Evolutionary conservation across 2,329 filamentous ascomycete genomes (phyloP), one percentile per base, ranked within the genome.

Genomic region (Phyllosticta citriasiana): DNA sequence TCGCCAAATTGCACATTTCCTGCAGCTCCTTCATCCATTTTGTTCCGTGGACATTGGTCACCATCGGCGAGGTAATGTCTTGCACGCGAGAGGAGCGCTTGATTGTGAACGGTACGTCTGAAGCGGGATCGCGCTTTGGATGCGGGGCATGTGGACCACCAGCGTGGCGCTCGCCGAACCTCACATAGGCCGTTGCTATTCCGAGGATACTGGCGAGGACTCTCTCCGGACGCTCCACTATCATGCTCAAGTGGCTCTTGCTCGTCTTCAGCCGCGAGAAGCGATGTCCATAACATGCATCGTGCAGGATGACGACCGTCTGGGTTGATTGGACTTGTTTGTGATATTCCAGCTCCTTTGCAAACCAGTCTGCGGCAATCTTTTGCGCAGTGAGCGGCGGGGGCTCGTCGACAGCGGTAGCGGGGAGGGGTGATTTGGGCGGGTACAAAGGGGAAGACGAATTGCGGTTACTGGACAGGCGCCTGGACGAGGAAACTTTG

Each of bases 1-100:
- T 89, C 3, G 93, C 91, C 53, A 84, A 79, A 33, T 90, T 82
- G 71, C 94, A 97, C 88, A 97, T 90, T 7, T 82, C 78, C 73
- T 86, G 88, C 56, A 99, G 77, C 71, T 97, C 93, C 58, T 89
- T 85, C 92, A 97, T 97, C 93, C 93, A 97, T 65, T 88, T 88
- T 2, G 79, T 81, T 0, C 93, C 93, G 75, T 99, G 94, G 0
- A 99, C 91, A 71, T 93, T 91, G 6, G 90, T 93, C 6, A 97
- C 92, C 0, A 86, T 86, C 2, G 84, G 81, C 2, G 91, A 90
- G 19, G 82, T 83, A 33, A 99, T 79, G 5, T 88, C 77, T 59
- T 97, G 74, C 6, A 79, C 81, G 9, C 94, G 83, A 7, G 81
- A 80, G 0, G 92, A 94, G 74, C 92, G 96, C 63, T 84, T 84